Evolutionary conservation across 768 basidiomycete genomes (phyloP).

Genomic region (Austroboletus eburneus): DNA sequence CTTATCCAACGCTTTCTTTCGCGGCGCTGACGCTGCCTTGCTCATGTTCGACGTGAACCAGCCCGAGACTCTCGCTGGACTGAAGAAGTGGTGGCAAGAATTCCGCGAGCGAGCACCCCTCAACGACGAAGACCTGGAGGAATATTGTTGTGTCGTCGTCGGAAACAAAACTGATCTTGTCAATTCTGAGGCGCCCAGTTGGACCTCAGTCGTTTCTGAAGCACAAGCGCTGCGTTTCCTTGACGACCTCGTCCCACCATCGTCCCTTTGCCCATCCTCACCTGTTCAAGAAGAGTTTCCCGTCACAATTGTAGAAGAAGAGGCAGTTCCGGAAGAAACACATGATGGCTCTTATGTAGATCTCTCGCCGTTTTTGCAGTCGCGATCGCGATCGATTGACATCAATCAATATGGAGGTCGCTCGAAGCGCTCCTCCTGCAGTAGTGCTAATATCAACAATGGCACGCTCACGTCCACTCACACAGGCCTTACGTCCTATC

Average conservation of each 20-base stretch:
- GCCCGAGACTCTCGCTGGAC: conserved; percentile 52
- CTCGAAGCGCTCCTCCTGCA: conserved; percentile 44
- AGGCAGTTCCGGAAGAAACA: conserved; percentile 14
- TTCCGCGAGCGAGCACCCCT: conserved; percentile 68
- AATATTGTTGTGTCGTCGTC: conserved; percentile 69
- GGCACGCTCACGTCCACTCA: conserved; percentile 57
- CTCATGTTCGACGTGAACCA: conserved; percentile 79
- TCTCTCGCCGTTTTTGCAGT: conserved; percentile 19
- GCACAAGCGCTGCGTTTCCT: conserved; percentile 51
- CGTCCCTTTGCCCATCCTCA: conserved; percentile 9
- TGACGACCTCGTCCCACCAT: conserved; percentile 50
- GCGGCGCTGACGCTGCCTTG: conserved; percentile 78
- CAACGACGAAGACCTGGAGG: conserved; percentile 53
- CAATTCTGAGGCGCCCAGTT: conserved; percentile 5
- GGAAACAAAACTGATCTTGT: conserved; percentile 75
- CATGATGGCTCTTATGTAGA: conserved; percentile 8
- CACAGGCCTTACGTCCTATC: conserved; percentile 60
- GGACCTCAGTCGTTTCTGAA: conserved; percentile 30
- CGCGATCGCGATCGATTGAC: conserved; percentile 20
- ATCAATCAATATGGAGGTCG: conserved; percentile 21
- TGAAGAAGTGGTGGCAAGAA: conserved; percentile 76
- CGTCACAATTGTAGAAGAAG: conserved; percentile 12
- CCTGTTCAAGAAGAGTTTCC: conserved; percentile 9
- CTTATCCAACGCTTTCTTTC: conserved; percentile 78
- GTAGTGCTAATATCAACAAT: conserved; percentile 37